Conservation (phyloP, 176 grass and related monocot species). For the bread wheat (Triticum aestivum) region DNA sequence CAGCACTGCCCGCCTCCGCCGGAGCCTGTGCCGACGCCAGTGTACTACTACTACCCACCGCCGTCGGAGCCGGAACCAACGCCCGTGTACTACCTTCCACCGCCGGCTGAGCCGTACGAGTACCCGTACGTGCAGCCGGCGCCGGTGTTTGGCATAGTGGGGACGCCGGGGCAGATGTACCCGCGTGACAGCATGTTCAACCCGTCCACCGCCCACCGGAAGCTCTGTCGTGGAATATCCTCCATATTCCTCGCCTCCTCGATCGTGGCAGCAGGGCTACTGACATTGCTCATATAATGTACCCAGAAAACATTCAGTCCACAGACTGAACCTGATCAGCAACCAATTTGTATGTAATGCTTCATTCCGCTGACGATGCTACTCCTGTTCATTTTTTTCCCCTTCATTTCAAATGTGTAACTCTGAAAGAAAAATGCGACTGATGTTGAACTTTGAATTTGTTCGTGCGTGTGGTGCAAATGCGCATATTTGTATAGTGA, state of each 20-base stretch:
- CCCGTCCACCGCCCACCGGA: constrained; percentile 27
- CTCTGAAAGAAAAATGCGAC: neutral
- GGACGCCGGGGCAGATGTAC: constrained; percentile 30
- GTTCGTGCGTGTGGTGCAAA: neutral
- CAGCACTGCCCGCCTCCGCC: neutral
- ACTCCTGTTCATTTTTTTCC: neutral
- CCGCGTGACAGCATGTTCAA: constrained; percentile 25
- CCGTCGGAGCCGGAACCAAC: constrained; percentile 21
- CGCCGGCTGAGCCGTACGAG: constrained; percentile 26
- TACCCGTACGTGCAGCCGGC: constrained; percentile 35
- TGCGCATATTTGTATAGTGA: neutral
- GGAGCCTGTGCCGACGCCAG: neutral
- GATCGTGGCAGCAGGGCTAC: neutral
- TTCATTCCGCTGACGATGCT: neutral
- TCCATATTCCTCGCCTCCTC: neutral
- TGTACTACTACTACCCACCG: constrained; percentile 18
- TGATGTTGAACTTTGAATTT: neutral
- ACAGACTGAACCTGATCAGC: neutral
- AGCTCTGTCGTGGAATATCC: neutral
- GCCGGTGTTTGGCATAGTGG: constrained; percentile 2
- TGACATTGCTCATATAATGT: neutral
- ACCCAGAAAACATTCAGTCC: neutral
- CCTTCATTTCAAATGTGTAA: neutral
- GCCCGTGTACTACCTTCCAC: neutral
- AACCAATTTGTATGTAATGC: neutral